Evolutionary conservation across 768 basidiomycete species (phyloP), one percentile per base, ranked within the genome.

Genomic region (Lactifluus volemus): DNA sequence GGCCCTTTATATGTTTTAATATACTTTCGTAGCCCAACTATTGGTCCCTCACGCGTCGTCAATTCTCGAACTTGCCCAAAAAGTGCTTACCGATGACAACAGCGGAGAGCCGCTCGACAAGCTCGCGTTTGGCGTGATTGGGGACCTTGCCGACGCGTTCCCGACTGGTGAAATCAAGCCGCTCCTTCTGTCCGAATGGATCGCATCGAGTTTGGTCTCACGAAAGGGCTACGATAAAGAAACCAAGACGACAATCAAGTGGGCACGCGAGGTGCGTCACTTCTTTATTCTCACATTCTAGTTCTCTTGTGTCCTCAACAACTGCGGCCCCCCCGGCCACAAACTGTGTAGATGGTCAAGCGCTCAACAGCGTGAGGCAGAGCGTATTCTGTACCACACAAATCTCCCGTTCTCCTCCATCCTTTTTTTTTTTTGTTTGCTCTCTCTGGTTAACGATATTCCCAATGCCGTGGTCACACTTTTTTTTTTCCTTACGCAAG

Each of bases 81-180:
- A 86, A 45, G 87, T 88, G 69, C 73, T 91, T 42, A 73, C 74
- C 3, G 90, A 92, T 63, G 94, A 95, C 45, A 92, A 98, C 64
- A 82, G 87, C 52, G 83, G 89, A 3, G 95, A 98, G 67, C 69
- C 81, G 0, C 79, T 92, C 49, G 78, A 87, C 67, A 85, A 87
- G 68, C 73, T 90, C 54, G 82, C 82, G 5, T 85, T 89, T 63
- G 97, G 96, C 44, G 81, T 98, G 8, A 76, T 98, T 62, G 97
- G 97, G 59, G 97, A 99, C 69, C 78, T 99, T 19, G 94, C 93
- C 1, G 92, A 95, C 68, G 81, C 84, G 36, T 98, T 91, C 82
- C 82, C 87, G 39, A 76, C 79, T 58, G 89, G 90, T 32, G 80
- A 92, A 70, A 79, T 98, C 67, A 91, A 91, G 77, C 85, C 87